phyloP scores from a whole-genome alignment of 2,329 filamentous ascomycete genomes.

The Karstenula rhodostoma region DNA sequence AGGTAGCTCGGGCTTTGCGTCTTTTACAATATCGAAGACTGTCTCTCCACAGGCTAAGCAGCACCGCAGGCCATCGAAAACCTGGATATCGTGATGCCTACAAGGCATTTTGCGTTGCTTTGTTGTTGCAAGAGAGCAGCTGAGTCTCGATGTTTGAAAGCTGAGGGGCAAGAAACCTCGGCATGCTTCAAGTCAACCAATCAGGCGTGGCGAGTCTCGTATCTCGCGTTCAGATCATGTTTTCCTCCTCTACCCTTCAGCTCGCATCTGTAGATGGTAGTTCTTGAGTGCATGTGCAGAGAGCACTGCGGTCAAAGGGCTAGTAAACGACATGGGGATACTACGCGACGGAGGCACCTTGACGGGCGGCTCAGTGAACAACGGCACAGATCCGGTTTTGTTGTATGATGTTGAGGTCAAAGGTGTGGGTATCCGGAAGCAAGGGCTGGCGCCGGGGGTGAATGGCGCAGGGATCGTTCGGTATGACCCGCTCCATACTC shows the following conservation, averaged over 20 bases:
- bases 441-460: background rate
- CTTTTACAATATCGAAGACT: slow-evolving; percentile 9
- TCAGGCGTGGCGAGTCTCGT: background rate
- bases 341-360: background rate
- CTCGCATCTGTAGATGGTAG: background rate
- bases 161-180: background rate
- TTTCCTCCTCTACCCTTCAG: background rate
- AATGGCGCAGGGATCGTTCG: background rate
- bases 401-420: background rate
- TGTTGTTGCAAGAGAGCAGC: background rate
- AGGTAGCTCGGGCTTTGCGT: background rate
- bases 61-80: slow-evolving; percentile 24
- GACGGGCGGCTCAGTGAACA: background rate
- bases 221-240: background rate
- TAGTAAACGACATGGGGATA: background rate
- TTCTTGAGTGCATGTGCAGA: background rate
- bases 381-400: too few species aligned
- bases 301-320: background rate
- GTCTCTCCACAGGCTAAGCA: slow-evolving; percentile 25
- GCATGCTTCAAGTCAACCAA: background rate
- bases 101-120: slow-evolving; percentile 9
- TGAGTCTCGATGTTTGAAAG: background rate
- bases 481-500: slow-evolving; percentile 5
- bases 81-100: slow-evolving; percentile 22
- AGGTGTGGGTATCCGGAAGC: background rate